These are phyloP conservation scores for Fusarium tjaetaba DNA, from an alignment of 2,329 filamentous ascomycete species.

Conservation along the genomic window DNA sequence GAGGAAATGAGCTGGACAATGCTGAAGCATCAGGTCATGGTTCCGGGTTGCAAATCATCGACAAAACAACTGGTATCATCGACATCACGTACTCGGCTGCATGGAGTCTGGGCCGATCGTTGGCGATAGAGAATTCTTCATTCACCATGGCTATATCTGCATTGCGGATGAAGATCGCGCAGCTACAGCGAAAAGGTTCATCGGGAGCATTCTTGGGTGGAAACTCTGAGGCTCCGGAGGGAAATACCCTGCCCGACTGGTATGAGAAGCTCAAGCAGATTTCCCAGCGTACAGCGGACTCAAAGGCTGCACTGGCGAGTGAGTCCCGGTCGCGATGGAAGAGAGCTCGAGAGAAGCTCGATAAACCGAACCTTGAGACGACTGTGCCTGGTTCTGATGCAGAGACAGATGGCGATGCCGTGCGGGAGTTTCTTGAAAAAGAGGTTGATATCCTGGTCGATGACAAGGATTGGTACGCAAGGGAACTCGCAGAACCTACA, in stretches of 20 bases:
- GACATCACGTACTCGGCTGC: background rate
- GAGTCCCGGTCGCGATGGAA: too few relatives aligned
- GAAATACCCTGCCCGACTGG: too few relatives aligned
- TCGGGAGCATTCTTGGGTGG: too few relatives aligned
- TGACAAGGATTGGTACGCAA: background rate
- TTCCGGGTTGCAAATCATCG: background rate
- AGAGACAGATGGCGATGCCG: background rate
- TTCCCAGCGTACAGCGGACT: too few relatives aligned
- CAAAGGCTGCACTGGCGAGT: too few relatives aligned
- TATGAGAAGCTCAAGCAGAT: too few relatives aligned
- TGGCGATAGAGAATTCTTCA: background rate
- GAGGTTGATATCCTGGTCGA: background rate
- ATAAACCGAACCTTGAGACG: background rate
- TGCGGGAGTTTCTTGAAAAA: background rate
- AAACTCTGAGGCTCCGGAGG: too few relatives aligned
- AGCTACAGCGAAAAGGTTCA: background rate
- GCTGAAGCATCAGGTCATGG: background rate
- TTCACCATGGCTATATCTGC: background rate
- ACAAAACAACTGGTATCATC: background rate
- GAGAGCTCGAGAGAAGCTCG: too few relatives aligned
- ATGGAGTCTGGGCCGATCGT: background rate
- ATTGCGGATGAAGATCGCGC: background rate
- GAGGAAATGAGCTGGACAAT: background rate
- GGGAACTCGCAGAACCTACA: background rate
- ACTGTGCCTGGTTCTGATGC: background rate